These are phyloP conservation scores for Babesia gibsoni DNA, from an alignment of 169 alveolate species.

Conservation along the genomic window DNA sequence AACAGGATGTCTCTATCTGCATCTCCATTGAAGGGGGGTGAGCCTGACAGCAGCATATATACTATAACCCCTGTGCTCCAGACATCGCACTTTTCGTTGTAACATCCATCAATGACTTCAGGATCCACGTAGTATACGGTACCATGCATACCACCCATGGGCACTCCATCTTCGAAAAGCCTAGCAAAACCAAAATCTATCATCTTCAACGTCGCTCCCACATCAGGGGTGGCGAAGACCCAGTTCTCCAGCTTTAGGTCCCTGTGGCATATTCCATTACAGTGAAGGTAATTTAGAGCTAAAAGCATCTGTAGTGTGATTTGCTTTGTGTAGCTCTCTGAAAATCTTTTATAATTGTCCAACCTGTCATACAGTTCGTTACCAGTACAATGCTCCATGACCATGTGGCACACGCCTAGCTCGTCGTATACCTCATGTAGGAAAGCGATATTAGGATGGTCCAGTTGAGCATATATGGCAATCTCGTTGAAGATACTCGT, in stretches of 20 bases:
- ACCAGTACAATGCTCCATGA: constrained; percentile 86
- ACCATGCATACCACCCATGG: constrained; percentile 77
- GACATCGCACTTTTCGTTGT: constrained; percentile 90
- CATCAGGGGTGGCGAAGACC: constrained; percentile 77
- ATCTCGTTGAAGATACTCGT: constrained; percentile 51
- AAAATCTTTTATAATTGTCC: constrained; percentile 79
- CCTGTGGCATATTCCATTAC: constrained; percentile 85
- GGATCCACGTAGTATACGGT: constrained; percentile 92
- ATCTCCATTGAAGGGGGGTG: constrained; percentile 79
- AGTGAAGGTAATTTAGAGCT: constrained; percentile 86
- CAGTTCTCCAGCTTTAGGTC: constrained; percentile 91
- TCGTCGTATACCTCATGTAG: constrained; percentile 60
- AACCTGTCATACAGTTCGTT: constrained; percentile 87
- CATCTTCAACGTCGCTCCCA: constrained; percentile 82
- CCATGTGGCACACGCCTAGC: constrained; percentile 69
- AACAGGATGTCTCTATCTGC: constrained; percentile 69
- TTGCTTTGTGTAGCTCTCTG: constrained; percentile 83
- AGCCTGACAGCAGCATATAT: constrained; percentile 88
- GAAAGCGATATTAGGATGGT: constrained; percentile 64
- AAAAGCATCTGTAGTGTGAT: constrained; percentile 80
- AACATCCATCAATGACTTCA: constrained; percentile 86
- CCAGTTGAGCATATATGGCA: constrained; percentile 49
- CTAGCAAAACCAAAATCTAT: constrained; percentile 89
- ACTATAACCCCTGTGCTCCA: constrained; percentile 92
- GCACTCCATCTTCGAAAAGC: constrained; percentile 60